Evolutionary conservation across 2,329 filamentous ascomycete species (phyloP), one percentile per base, ranked within the genome.

Genomic region (Neopestalotiopsis sp.): DNA sequence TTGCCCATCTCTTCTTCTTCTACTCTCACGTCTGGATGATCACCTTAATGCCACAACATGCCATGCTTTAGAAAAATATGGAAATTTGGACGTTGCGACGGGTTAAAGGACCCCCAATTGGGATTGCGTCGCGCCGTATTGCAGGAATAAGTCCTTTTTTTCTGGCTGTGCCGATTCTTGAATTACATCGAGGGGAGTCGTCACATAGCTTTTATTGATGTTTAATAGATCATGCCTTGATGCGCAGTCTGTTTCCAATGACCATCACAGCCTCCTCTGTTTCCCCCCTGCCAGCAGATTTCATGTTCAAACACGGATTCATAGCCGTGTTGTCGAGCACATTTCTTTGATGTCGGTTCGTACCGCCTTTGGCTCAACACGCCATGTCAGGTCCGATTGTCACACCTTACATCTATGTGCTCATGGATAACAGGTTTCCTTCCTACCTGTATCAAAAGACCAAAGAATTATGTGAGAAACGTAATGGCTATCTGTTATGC

Each of bases 191-290:
- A 20, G 59, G 59, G 57, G 59, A 40, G 59, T 62, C 45, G 45
- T 24, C 65, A 72, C 53, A 71, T 73, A 73, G 65, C 63, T 70
- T 65, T 63, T 72, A 71, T 72, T 69, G 66, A 72, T 67, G 72
- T 71, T 70, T 73, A 72, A 74, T 76, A 75, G 72, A 76, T 68
- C 69, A 66, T 68, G 66, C 68, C 68, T 62, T 62, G n/a, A 40
- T 62, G 59, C 34, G 32, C 59, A 62, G 30, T 20, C 32, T 40
- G 34, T 34, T 38, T 24, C 30, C 57, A 17, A 59, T 34, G n/a
- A 53, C 45, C 6, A 53, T 53, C 17, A 53, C 45, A 24, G 45
- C 9, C 45, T 24, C 10, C 4, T 2, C n/a, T 12, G 9, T 17
- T 30, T 32, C 13, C 24, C 13, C 24, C 7, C 6, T 28, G 5